Evolutionary conservation across 139 green algal genomes (phyloP), one percentile per base, ranked within the genome.

Genomic region (Asterochloris sp.): DNA sequence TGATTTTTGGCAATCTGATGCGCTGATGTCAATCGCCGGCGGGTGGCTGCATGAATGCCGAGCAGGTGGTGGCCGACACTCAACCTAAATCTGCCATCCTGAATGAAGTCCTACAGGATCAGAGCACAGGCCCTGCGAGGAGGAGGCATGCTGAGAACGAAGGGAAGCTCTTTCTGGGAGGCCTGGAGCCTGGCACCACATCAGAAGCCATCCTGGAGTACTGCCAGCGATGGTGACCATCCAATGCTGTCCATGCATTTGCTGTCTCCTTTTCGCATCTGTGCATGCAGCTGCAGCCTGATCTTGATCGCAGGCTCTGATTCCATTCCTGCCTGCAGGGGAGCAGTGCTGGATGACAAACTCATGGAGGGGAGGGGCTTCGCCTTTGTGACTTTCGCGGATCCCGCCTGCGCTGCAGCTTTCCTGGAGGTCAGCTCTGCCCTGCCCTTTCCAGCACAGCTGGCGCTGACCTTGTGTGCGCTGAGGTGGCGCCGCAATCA

Each of bases 331-430:
- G 23, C 54, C 27, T 71, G 23, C 84, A 94, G 90, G 90, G 92
- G 92, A 64, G 89, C 93, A 67, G 78, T 95, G 1, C 79, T 85
- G 2, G 92, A 95, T 74, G 84, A 85, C 63, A 89, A 92, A 16
- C 83, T 94, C n/a, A 94, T 95, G 91, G 86, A 89, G 28, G 90
- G 91, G 47, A 85, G 92, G 27, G 89, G 89, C 54, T 96, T 94
- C 83, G 92, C 89, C 21, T 96, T 96, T 85, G 89, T 96, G n/a
- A 96, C 92, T 8, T 96, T 92, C 66, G 61, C 78, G 0, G 86
- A 91, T 76, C 78, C 87, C 23, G 68, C 82, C 0, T 84, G 76
- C 61, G 90, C 92, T 19, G 84, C 90, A 54, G 76, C 79, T 27
- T 96, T 96, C 78, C 78, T 95, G 21, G 86, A 92, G 84, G 86